Evolutionary conservation across 2,329 filamentous ascomycete genomes (phyloP), one percentile per base, ranked within the genome.

Genomic region (Aspergillus ustus): DNA sequence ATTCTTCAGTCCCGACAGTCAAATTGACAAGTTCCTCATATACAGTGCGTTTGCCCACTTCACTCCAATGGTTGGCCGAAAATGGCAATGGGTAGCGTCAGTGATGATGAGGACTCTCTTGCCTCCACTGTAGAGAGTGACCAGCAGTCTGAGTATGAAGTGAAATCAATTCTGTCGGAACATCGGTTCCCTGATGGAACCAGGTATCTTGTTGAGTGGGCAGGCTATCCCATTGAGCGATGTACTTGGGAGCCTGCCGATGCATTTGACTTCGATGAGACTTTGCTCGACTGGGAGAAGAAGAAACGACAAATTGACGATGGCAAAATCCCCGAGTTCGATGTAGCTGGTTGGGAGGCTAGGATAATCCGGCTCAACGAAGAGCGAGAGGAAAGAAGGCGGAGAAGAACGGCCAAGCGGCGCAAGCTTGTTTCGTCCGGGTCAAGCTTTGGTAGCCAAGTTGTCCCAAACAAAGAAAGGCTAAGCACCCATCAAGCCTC

Each of bases 151-250:
- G 82, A 85, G 62, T 89, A 83, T 69, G 75, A 79, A 2, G 83
- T 89, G 7, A 83, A 88, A 48, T 75, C 76, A 17, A 80, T 90
- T 37, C 72, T 87, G 19, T 79, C 80, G 0, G 82, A 88, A 67
- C 75, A 66, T 1, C 63, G 73, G 8, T 57, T 70, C 4, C 65
- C 77, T 4, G 72, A 72, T 11, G 75, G 75, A 5, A 69, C 71
- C 17, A 73, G 69, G 25, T 92, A 87, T 69, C 81, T 92, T 1
- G 83, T 91, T 22, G 82, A 85, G 62, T 92, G 89, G 90, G 77
- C 80, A 28, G 82, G 79, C 2, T 93, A 89, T 68, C 78, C 81
- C 1, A 63, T 87, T 5, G 73, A 85, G n/a, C 73, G 84, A 60
- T 81, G 82, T 59, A 87, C 85, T 0, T 87, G 83, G 83, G 83